These are phyloP conservation scores for Fusarium foetens DNA, from an alignment of 2,329 filamentous ascomycete genomes.

Conservation along the genomic window DNA sequence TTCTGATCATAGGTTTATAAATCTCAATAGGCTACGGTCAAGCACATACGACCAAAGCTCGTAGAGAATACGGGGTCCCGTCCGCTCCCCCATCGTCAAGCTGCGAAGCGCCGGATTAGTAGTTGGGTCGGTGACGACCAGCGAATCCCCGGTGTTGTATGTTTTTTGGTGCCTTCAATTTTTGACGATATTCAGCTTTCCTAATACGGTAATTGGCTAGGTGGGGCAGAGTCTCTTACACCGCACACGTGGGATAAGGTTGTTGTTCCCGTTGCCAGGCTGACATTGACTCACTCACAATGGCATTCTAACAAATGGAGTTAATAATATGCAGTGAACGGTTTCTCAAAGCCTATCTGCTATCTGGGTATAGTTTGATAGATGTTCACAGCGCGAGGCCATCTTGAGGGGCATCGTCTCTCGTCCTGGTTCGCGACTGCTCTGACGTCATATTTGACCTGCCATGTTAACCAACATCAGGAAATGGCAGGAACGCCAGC, in stretches of 20 bases:
- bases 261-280: neutral
- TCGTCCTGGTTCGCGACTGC: neutral
- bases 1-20: neutral
- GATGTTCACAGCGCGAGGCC: neutral
- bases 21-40: too few species aligned
- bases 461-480: conserved; percentile 1
- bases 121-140: conserved; percentile 32
- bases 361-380: neutral
- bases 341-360: neutral
- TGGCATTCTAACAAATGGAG: neutral
- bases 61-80: conserved; percentile 33
- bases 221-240: neutral
- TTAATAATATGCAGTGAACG: neutral
- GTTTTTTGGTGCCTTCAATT: neutral
- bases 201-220: neutral
- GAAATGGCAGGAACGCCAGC: conserved; percentile 1
- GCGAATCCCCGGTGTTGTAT: conserved; percentile 27
- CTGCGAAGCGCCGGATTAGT: conserved; percentile 37
- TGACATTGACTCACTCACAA: neutral
- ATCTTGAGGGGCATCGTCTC: neutral
- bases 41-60: conserved; percentile 28
- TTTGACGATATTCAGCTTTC: neutral
- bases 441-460: conserved; percentile 20
- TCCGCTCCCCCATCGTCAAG: conserved; percentile 33
- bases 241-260: neutral